phyloP scores from a whole-genome alignment of 1,284 basidiomycete species.

The Volvariella surrecta region DNA sequence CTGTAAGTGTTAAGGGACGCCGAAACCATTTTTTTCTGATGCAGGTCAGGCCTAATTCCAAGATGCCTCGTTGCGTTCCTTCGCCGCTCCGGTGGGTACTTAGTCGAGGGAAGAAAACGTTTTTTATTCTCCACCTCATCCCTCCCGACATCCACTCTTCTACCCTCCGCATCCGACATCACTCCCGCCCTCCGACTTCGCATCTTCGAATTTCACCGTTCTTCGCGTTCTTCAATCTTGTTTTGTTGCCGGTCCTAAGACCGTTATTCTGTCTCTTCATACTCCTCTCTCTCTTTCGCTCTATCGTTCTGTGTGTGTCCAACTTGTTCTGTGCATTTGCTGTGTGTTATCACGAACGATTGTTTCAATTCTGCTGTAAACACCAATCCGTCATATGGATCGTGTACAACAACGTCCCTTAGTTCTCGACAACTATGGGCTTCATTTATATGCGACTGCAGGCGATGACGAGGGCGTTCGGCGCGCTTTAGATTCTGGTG shows the following conservation, averaged over 20 bases:
- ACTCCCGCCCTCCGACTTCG: slow-evolving; percentile 5
- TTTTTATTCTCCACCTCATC: too few species aligned
- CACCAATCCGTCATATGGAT: slow-evolving; percentile 16
- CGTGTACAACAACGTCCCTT: slow-evolving; percentile 17
- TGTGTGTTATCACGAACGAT: not conserved
- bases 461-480: slow-evolving; percentile 47
- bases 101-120: too few species aligned
- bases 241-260: not conserved
- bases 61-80: too few species aligned
- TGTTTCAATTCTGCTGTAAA: slow-evolving; percentile 9
- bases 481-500: slow-evolving; percentile 46
- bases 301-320: slow-evolving; percentile 4
- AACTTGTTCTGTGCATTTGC: not conserved
- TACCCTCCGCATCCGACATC: too few species aligned
- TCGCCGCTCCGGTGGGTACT: too few species aligned
- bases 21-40: too few species aligned
- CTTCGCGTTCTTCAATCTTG: slow-evolving; percentile 5
- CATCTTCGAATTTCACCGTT: slow-evolving; percentile 7
- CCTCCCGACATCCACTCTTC: too few species aligned
- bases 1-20: too few species aligned
- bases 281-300: slow-evolving; percentile 4
- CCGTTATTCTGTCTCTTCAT: slow-evolving; percentile 8
- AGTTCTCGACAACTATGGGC: slow-evolving; percentile 35
- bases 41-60: too few species aligned
- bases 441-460: slow-evolving; percentile 48